These are phyloP conservation scores for Moringa oleifera DNA, from an alignment of 345 rosid genomes.

Conservation along the genomic window DNA sequence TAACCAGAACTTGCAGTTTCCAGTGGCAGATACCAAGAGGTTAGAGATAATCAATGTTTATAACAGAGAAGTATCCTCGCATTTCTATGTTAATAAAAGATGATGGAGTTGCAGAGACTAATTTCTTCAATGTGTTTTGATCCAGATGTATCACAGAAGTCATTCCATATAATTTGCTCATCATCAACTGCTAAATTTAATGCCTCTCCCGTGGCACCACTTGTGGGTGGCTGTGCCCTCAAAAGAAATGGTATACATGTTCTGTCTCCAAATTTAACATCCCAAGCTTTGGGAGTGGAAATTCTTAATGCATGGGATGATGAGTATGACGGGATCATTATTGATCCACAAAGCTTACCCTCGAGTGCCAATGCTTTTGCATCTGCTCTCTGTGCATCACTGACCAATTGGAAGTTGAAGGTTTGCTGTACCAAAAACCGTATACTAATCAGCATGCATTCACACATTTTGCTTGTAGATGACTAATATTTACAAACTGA, in stretches of 20 bases:
- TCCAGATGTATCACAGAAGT: slow-evolving; percentile 11
- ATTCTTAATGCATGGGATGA: slow-evolving; percentile 41
- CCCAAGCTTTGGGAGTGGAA: slow-evolving; percentile 21
- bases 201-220: neutral
- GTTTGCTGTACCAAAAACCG: slow-evolving; percentile 10
- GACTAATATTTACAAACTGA: too few relatives aligned
- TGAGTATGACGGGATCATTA: slow-evolving; percentile 39
- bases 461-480: too few relatives aligned
- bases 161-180: neutral
- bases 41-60: neutral
- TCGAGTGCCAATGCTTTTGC: slow-evolving; percentile 34
- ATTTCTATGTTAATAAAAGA: neutral
- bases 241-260: slow-evolving; percentile 16
- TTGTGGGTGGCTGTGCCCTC: neutral
- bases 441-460: too few relatives aligned
- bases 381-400: slow-evolving; percentile 32
- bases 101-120: too few relatives aligned
- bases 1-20: neutral
- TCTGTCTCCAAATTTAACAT: slow-evolving; percentile 28
- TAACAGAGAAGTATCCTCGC: neutral
- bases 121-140: neutral
- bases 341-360: slow-evolving; percentile 33
- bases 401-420: slow-evolving; percentile 35
- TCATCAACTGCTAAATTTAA: neutral
- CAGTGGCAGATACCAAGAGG: slow-evolving; percentile 7